Evolutionary conservation across 2,329 filamentous ascomycete genomes (phyloP), one percentile per base, ranked within the genome.

Genomic region (Ascochyta lentis): DNA sequence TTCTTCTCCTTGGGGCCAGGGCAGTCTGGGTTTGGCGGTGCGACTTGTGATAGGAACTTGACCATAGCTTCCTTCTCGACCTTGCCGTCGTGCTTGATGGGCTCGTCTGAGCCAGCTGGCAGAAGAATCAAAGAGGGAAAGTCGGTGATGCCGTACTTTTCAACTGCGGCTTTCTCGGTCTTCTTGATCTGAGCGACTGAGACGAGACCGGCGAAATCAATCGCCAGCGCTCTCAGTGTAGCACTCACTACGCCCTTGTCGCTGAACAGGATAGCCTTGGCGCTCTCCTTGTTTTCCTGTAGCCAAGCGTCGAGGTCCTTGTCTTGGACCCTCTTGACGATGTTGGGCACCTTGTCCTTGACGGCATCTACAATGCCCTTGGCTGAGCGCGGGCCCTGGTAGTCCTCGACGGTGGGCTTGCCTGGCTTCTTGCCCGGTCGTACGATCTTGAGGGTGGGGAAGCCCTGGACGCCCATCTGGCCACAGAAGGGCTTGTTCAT

Each of bases 361-460:
- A 98, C 89, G 6, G 90, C 88, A 50, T 96, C 91, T 33, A 92
- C 88, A 60, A 99, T 98, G 51, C 80, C 91, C 70, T 92, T 92
- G n/a, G 93, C 91, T 4, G 84, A 89, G 58, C 95, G 86, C 12
- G 86, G 81, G 13, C 95, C 95, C 56, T 95, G 84, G 78, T 99
- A 99, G 73, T 97, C 93, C 75, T 97, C 92, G 7, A 98, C 86
- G 3, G 86, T 83, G 1, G 95, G 94, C 71, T 87, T 89, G 54
- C 89, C 89, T 29, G 84, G 79, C 77, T 93, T 96, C 79, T 91
- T 92, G 61, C 89, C 86, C 0, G 95, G 95, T 22, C 87, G 88
- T 49, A 98, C 86, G 43, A 96, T 94, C 83, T 99, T 99, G 62
- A 99, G 82, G 0, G 95, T 98, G 0, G 95, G 95, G 79, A 97